These are phyloP conservation scores for Dichotomopilus funicola DNA, from an alignment of 2,329 filamentous ascomycete species.

Conservation along the genomic window DNA sequence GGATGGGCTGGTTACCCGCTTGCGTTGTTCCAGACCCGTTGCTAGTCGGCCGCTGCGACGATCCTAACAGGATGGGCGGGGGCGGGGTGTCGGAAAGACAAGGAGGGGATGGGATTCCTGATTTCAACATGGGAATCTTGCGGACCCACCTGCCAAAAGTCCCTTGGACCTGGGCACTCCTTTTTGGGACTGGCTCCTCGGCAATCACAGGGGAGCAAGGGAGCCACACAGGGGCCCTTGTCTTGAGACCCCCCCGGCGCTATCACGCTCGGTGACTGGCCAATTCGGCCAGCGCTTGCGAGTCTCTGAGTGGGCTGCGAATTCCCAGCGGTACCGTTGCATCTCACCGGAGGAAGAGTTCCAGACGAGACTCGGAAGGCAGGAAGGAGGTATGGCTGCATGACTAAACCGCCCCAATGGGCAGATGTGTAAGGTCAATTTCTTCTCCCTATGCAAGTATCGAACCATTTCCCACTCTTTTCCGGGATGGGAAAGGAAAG, in stretches of 20 bases:
- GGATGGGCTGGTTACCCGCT: neutral
- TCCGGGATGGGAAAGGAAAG: too few species aligned
- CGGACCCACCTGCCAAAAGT: neutral
- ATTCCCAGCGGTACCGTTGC: neutral
- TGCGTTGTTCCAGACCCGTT: neutral
- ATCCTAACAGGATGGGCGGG: slow-evolving; percentile 11
- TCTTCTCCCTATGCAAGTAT: too few species aligned
- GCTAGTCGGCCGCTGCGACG: slow-evolving; percentile 3
- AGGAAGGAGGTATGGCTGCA: neutral
- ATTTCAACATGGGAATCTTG: slow-evolving; percentile 22
- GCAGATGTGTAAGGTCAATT: too few species aligned
- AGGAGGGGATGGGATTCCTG: slow-evolving; percentile 17
- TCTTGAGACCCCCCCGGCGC: too few species aligned
- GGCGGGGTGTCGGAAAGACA: slow-evolving; percentile 1
- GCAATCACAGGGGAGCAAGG: neutral
- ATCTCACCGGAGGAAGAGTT: neutral
- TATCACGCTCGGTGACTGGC: neutral
- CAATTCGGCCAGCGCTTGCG: neutral
- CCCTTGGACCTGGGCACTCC: neutral
- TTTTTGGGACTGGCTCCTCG: neutral
- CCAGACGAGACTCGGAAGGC: neutral
- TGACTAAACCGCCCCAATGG: too few species aligned
- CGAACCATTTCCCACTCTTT: too few species aligned
- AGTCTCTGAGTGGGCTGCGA: neutral
- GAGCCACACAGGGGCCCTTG: too few species aligned